Percentiles rank a stretch among this genome's conserved stretches.
Conservation (phyloP, 495 filamentous ascomycete species). For the Podospora tetraspora region DNA sequence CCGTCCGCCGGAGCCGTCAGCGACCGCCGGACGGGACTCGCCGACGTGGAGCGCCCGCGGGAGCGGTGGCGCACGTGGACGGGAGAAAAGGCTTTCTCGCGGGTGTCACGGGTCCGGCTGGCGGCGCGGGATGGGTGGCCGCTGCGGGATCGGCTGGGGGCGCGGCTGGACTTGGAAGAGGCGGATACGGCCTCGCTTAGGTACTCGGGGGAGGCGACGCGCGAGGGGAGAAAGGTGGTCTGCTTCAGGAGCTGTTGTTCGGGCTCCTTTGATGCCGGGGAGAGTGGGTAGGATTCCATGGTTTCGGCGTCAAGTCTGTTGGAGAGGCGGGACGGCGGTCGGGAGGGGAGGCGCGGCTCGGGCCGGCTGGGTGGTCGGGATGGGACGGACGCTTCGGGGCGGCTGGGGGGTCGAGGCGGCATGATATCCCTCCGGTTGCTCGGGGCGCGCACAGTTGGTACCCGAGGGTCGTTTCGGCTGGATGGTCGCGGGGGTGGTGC, state of each 20-base stretch:
- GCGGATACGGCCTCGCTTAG: neutral
- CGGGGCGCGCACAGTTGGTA: neutral
- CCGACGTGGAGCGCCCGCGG: neutral
- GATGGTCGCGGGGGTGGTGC: neutral
- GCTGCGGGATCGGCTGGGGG: neutral
- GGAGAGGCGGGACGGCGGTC: neutral
- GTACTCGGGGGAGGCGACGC: neutral
- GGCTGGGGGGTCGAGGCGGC: neutral
- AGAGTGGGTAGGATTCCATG: conserved; percentile 12
- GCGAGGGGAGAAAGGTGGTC: neutral
- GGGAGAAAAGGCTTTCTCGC: neutral
- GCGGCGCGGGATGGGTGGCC: neutral
- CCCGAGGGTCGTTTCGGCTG: neutral
- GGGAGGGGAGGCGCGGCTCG: neutral
- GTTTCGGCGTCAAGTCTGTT: conserved; percentile 8
- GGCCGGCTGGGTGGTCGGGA: conserved; percentile 10
- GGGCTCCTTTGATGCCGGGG: neutral
- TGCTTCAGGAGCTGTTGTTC: neutral
- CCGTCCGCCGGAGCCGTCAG: neutral
- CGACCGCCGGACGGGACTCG: neutral
- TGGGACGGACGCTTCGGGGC: neutral
- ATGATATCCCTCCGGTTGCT: neutral
- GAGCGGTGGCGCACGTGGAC: neutral
- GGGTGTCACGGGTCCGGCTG: neutral
- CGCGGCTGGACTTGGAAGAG: neutral